phyloP scores from a whole-genome alignment of 345 rosid species.

The Rhodamnia rubescens region DNA sequence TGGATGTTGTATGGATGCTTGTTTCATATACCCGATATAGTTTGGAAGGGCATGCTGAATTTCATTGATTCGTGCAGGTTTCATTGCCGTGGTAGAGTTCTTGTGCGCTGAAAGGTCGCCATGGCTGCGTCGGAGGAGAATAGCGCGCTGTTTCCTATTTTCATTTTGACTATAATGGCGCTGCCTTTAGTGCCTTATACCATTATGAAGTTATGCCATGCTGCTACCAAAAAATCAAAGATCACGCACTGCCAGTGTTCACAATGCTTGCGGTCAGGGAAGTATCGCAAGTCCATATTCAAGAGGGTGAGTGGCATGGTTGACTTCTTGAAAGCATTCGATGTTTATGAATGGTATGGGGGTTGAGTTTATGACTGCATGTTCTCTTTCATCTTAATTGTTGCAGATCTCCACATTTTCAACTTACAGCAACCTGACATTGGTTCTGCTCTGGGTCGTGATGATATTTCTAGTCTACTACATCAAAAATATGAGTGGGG shows the following conservation, averaged over 20 bases:
- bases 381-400: neutral
- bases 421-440: constrained; percentile 80
- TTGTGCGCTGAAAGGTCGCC: constrained; percentile 2
- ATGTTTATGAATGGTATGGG: neutral
- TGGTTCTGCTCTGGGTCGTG: constrained; percentile 69
- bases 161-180: constrained; percentile 92
- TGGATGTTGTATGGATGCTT: neutral
- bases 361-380: neutral
- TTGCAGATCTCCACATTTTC: constrained; percentile 88
- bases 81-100: neutral
- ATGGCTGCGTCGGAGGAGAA: constrained; percentile 97
- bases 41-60: neutral
- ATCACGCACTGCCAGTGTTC: constrained; percentile 73
- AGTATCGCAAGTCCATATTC: constrained; percentile 78
- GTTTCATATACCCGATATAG: neutral
- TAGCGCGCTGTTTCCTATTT: constrained; percentile 82
- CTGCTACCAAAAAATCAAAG: constrained; percentile 60
- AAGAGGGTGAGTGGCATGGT: constrained; percentile 36
- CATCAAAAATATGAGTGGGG: constrained; percentile 76
- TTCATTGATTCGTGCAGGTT: neutral
- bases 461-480: constrained; percentile 87
- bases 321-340: neutral
- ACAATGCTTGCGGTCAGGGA: constrained; percentile 73
- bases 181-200: constrained; percentile 90
- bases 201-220: constrained; percentile 52